Evolutionary conservation across 2,329 filamentous ascomycete genomes (phyloP), one percentile per base, ranked within the genome.

Genomic region (Phialophora macrospora): DNA sequence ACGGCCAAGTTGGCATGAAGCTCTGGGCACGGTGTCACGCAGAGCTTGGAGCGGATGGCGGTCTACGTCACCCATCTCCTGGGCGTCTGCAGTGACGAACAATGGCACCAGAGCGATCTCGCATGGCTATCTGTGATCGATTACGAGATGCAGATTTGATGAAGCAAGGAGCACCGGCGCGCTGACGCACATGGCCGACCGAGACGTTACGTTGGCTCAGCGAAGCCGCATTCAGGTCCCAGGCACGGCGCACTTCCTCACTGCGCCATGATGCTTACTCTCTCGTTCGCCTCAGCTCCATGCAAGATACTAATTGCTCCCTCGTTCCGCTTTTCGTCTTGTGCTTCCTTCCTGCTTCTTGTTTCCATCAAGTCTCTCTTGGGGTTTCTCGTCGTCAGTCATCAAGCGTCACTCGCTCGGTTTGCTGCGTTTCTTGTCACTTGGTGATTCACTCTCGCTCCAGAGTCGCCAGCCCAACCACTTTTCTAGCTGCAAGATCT

Each of bases 181-280:
- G 48, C 48, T 22, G n/a, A 22, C 20, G 48, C 48, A 44, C 46
- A 24, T 51, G 48, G 48, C 48, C 17, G 48, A 11, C 48, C 1
- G 20, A 51, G 20, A 17, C 48, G 48, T n/a, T n/a, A 24, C 24
- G 24, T 24, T 24, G 24, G 24, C 24, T 24, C 24, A 24, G 24
- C 24, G 24, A 24, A 24, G 24, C 24, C 24, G 24, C 24, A 24
- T 49, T 49, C 46, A 49, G 34, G 34, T 41, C 34, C 14, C 38
- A 24, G 46, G 8, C 17, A 49, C 46, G 22, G n/a, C 46, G 24
- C 46, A 49, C 38, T 24, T 22, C 24, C 20, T 26, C 46, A 51
- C 52, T 55, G 52, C 52, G 52, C 52, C 52, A 55, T 55, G 52
- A 55, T 55, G 52, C 52, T 55, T 34, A 55, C 52, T 34, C 52